Conservation (phyloP, 176 grass and related monocot species). For the Echinochloa phyllopogon region DNA sequence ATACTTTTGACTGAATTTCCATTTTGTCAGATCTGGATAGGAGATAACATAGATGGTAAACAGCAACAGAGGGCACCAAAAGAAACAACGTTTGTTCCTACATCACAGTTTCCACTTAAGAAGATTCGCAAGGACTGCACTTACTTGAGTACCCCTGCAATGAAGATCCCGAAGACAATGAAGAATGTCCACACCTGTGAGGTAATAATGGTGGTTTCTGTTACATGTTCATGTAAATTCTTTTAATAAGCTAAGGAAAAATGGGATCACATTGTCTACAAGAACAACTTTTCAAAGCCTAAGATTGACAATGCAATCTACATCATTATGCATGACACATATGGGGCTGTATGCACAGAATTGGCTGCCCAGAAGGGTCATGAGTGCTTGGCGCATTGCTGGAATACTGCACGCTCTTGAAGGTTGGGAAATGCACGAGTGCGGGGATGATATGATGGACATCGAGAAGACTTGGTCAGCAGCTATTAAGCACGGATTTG, state of each 20-base stretch:
- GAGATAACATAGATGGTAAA: conserved; percentile 69
- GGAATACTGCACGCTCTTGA: conserved; percentile 80
- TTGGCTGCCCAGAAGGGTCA: conserved; percentile 95
- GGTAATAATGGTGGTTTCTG: conserved; percentile 49
- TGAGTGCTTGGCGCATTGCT: conserved; percentile 81
- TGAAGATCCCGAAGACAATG: conserved; percentile 75
- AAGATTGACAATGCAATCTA: neutral
- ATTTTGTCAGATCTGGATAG: conserved; percentile 72
- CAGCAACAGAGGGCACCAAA: conserved; percentile 66
- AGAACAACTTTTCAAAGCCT: neutral
- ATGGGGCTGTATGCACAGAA: conserved; percentile 53
- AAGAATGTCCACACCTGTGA: conserved; percentile 80
- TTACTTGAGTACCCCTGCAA: conserved; percentile 73
- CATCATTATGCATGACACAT: conserved; percentile 14
- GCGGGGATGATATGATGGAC: conserved; percentile 60
- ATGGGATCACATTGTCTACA: neutral
- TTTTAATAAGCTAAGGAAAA: conserved; percentile 24
- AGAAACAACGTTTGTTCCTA: conserved; percentile 65
- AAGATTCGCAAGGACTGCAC: conserved; percentile 74
- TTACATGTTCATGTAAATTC: conserved; percentile 13
- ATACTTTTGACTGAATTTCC: conserved; percentile 19
- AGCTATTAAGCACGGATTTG: conserved; percentile 69
- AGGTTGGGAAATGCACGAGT: conserved; percentile 69
- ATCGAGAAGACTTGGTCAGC: conserved; percentile 64
- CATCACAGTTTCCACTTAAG: conserved; percentile 73